phyloP scores from a whole-genome alignment of 148 eudicot species.

The Simmondsia chinensis region DNA sequence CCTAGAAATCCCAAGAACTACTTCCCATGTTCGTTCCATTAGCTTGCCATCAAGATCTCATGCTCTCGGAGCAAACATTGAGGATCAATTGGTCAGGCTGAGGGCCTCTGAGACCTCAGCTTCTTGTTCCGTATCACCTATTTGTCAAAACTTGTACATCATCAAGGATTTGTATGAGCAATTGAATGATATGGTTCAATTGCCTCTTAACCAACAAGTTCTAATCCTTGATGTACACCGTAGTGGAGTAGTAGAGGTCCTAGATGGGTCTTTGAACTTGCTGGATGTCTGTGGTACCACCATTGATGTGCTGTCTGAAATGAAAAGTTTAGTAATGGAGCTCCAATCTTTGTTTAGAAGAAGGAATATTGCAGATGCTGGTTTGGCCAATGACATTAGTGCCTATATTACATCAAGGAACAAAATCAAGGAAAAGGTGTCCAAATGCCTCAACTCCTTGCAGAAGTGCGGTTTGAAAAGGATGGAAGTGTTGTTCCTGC shows the following conservation, averaged over 20 bases:
- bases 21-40: neutral
- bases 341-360: constrained; percentile 11
- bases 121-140: neutral
- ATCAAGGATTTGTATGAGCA: constrained; percentile 1
- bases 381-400: neutral
- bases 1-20: no score
- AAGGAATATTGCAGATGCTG: neutral
- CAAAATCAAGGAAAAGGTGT: constrained; percentile 5
- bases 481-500: neutral
- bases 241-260: neutral
- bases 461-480: neutral
- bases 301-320: constrained; percentile 2
- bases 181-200: neutral
- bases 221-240: neutral
- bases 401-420: constrained; percentile 7
- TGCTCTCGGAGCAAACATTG: neutral
- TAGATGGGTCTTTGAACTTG: constrained; percentile 7
- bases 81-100: neutral
- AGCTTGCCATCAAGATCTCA: constrained; percentile 3
- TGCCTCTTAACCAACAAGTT: neutral
- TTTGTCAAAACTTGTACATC: neutral
- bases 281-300: constrained; percentile 8
- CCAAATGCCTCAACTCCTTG: neutral
- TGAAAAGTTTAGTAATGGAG: constrained; percentile 6
- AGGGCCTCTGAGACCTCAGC: neutral